These are phyloP conservation scores for Backusella australiensis DNA, from an alignment of 192 early-diverging fungal species.

Conservation along the genomic window DNA sequence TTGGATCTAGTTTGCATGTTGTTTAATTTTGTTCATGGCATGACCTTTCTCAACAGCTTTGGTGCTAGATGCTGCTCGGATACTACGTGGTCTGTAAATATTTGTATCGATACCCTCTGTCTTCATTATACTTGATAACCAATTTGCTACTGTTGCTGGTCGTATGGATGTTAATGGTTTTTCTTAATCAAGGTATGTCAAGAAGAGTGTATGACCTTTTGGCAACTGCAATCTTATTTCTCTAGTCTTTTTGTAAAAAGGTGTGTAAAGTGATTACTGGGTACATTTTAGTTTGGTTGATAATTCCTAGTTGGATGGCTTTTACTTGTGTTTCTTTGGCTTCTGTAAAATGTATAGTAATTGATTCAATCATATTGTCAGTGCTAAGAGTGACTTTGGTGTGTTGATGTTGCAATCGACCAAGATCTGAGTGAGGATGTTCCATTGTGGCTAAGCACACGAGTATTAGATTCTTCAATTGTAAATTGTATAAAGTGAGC, in stretches of 20 bases:
- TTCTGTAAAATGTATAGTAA: background rate
- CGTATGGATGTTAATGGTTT: background rate
- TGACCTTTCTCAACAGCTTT: background rate
- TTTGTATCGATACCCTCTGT: background rate
- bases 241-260: background rate
- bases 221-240: background rate
- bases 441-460: background rate
- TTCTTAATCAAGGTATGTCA: background rate
- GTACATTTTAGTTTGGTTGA: background rate
- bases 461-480: background rate
- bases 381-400: background rate
- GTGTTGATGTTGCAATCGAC: background rate
- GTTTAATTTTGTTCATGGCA: background rate
- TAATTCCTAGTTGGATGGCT: background rate
- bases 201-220: background rate
- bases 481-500: background rate
- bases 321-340: background rate
- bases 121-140: background rate
- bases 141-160: background rate
- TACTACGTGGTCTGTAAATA: background rate
- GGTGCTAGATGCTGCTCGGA: background rate
- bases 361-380: background rate
- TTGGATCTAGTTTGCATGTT: background rate
- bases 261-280: background rate
- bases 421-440: background rate